Evolutionary conservation across 805 yeast genomes (phyloP), one percentile per base, ranked within the genome.

Genomic region (Candida nemodendra): DNA sequence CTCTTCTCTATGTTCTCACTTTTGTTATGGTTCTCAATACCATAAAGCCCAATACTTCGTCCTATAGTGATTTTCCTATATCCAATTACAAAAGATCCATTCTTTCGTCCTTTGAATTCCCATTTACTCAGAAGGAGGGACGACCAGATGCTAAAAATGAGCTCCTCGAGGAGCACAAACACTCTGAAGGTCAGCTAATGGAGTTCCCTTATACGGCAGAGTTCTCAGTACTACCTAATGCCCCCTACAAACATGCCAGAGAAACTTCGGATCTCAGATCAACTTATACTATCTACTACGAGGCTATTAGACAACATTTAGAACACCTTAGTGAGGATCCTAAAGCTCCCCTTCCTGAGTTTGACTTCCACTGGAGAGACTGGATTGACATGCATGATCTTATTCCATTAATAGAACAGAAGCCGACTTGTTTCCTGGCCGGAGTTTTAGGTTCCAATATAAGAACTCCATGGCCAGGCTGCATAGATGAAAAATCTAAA

Each of bases 341-440:
- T 32, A 38, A 56, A 44, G 44, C 47, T n/a, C 38, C 45, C 5
- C 68, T 69, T 2, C 65, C 71, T 0, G 62, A 55, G 13, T 57
- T 65, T 30, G 62, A 55, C 14, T 76, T 76, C 56, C 75, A 74
- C 46, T 76, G 81, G 81, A 65, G 64, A 39, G 81, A 76, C 51
- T 76, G 79, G 72, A 65, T 67, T 4, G 79, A 75, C 41, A 59
- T 74, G 59, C 63, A 68, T 6, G 58, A 61, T 17, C 55, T 72
- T 43, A 59, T 65, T 32, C 69, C 68, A 0, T 41, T 66, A 21
- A 37, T 65, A 5, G 56, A 52, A 24, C 70, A 66, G 42, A 66
- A 61, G 36, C 73, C 74, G 28, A 62, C 54, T 36, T 72, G 78
- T 53, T 59, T 61, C 31, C 54, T 71, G 34, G 65, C 73, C 15